Base-by-base conservation (phyloP, 805 yeast species). In the Alloascoidea hylecoeti region DNA sequence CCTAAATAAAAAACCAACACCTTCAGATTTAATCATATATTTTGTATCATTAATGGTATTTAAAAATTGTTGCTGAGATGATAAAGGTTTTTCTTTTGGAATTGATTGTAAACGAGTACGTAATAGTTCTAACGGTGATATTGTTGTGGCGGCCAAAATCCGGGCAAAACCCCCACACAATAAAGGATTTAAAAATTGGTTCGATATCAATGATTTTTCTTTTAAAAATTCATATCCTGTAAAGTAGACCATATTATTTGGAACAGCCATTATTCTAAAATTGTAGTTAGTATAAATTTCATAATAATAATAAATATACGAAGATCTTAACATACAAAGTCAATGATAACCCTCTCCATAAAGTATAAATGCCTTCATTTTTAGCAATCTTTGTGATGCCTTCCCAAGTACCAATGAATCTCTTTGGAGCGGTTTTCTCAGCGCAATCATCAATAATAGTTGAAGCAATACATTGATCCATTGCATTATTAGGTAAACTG, bases 21-120 rank as follows among this genome's bases (percentile, higher is more conserved):
- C 98, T 12, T 66, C 64, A 1, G 51, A 42, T 30, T 58, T 53
- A 3, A 84, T 59, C 48, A 78, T 75, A 2, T 52, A 48, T 36
- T 52, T 52, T 18, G 78, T 63, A 35, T 82, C 86, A 17, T 56
- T 58, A 38, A 79, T 48, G 57, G 40, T 71, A 64, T 16, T 58
- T 49, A 40, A 66, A 40, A 39, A 72, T 53, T 39, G 56, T 45
- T 41, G 44, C 36, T 28, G 54, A 41, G 16, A 51, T 39, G 2
- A 49, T 38, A 17, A 53, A 42, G 35, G 42, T 44, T 50, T 47
- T 3, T 60, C 57, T 14, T 72, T 58, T 0, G 94, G 92, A 18
- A 83, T 78, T n/a, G 94, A 80, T 60, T 92, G 98, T 23, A 89
- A n/a, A 45, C 97, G 63, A 0, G 98, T 92, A 51, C 84, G 83